These are phyloP conservation scores for Geoglossum cookeanum DNA, from an alignment of 2,329 filamentous ascomycete species.

Conservation along the genomic window DNA sequence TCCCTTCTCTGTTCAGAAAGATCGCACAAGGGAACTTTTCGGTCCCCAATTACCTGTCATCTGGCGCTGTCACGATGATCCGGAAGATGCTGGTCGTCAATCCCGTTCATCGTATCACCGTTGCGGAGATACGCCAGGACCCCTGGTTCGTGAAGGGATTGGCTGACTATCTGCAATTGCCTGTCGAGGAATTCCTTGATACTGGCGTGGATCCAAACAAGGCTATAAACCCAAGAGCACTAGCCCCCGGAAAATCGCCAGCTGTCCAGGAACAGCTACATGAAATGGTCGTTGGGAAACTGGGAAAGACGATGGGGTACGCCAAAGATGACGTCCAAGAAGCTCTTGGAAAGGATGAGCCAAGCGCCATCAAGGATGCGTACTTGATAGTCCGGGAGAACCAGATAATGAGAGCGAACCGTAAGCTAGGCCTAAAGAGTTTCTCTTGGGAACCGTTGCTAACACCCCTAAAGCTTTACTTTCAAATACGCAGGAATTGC, in stretches of 20 bases:
- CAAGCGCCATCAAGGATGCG: constrained; percentile 95
- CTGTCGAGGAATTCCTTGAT: constrained; percentile 80
- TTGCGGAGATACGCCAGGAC: constrained; percentile 81
- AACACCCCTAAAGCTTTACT: constrained; percentile 28
- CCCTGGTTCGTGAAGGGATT: constrained; percentile 86
- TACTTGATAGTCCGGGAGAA: constrained; percentile 97
- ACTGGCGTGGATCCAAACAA: constrained; percentile 89
- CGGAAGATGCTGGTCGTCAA: constrained; percentile 91
- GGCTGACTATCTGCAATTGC: constrained; percentile 67
- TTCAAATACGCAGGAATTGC: constrained; percentile 29
- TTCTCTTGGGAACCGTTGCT: neutral
- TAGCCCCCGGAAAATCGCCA: constrained; percentile 59
- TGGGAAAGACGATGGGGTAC: constrained; percentile 97
- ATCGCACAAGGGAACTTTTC: constrained; percentile 89
- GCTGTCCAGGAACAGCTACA: constrained; percentile 79
- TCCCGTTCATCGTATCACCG: constrained; percentile 81
- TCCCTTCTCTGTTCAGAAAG: constrained; percentile 92
- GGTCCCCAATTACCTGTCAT: constrained; percentile 77
- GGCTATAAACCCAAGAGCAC: constrained; percentile 64
- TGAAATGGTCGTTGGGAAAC: constrained; percentile 80
- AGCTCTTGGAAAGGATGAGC: constrained; percentile 75
- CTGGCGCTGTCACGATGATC: constrained; percentile 65
- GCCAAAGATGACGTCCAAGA: constrained; percentile 89
- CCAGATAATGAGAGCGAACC: constrained; percentile 87
- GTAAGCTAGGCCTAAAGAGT: constrained; percentile 34